phyloP scores from a whole-genome alignment of 164 flowering plant species.

The Euptelea pleiosperma region DNA sequence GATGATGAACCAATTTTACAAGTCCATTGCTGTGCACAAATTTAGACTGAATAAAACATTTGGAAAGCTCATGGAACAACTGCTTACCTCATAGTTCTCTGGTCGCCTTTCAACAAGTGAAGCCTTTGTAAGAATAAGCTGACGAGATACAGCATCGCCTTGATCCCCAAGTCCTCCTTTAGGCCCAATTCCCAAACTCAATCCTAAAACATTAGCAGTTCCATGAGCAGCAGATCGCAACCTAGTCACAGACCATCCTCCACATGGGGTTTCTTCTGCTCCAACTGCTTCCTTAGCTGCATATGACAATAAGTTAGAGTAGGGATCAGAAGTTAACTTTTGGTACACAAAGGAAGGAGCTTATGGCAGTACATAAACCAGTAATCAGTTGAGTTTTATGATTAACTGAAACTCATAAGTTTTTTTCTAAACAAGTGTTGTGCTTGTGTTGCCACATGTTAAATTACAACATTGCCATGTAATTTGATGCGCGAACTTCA shows the following conservation, averaged over 20 bases:
- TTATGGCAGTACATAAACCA: neutral
- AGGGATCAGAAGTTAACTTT: neutral
- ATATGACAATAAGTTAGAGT: conserved; percentile 9
- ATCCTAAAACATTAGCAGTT: conserved; percentile 64
- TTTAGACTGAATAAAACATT: neutral
- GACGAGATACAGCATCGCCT: conserved; percentile 92
- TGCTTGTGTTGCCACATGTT: no score
- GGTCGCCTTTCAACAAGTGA: conserved; percentile 97
- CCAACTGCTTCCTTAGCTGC: conserved; percentile 96
- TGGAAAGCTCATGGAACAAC: conserved; percentile 13
- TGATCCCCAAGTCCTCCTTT: conserved; percentile 95
- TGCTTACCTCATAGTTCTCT: conserved; percentile 85
- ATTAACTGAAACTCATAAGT: neutral
- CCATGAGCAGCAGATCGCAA: conserved; percentile 96
- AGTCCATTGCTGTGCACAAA: no score
- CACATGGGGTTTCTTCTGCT: conserved; percentile 88
- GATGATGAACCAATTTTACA: no score
- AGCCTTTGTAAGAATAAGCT: conserved; percentile 81
- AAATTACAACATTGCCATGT: no score
- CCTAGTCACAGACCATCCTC: conserved; percentile 94
- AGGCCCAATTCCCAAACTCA: conserved; percentile 79
- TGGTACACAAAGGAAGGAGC: neutral
- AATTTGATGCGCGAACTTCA: no score
- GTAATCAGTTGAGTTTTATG: neutral
- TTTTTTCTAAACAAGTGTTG: no score